These are phyloP conservation scores for Endocalyx cinctus DNA, from an alignment of 2,329 filamentous ascomycete species.

Conservation along the genomic window DNA sequence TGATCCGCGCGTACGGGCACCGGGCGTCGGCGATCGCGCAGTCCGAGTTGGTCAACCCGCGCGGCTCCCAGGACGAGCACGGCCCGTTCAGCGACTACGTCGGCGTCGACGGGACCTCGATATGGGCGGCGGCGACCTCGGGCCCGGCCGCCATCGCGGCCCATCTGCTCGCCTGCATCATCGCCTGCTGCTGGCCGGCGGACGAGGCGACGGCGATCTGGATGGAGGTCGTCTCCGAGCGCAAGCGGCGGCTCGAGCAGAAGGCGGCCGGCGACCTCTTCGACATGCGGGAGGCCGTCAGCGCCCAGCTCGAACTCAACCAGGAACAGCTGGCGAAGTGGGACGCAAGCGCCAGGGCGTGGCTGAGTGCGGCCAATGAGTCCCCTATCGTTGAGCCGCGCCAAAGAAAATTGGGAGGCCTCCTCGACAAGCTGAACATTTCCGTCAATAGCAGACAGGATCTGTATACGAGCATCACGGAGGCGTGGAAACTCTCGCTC, in stretches of 20 bases:
- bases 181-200: slow-evolving; percentile 20
- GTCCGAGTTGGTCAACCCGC: slow-evolving; percentile 1
- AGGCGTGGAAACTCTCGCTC: slow-evolving; percentile 7
- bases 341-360: slow-evolving; percentile 9
- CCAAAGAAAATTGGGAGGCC: slow-evolving; percentile 1
- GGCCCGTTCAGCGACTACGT: slow-evolving; percentile 11
- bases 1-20: slow-evolving; percentile 6
- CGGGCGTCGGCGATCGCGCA: slow-evolving; percentile 6
- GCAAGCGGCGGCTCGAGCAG: slow-evolving; percentile 8
- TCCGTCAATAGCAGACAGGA: slow-evolving; percentile 2
- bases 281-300: slow-evolving; percentile 3
- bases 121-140: slow-evolving; percentile 35
- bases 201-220: slow-evolving; percentile 24
- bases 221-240: slow-evolving; percentile 19
- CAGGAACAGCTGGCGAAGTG: slow-evolving; percentile 5
- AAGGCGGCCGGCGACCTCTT: slow-evolving; percentile 1
- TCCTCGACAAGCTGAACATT: slow-evolving; percentile 2
- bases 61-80: slow-evolving; percentile 2
- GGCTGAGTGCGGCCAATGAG: slow-evolving; percentile 7
- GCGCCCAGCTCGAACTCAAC: slow-evolving; percentile 1
- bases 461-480: slow-evolving; percentile 6
- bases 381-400: slow-evolving; percentile 1
- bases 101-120: slow-evolving; percentile 27
- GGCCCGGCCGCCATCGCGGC: slow-evolving; percentile 19
- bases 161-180: slow-evolving; percentile 28